phyloP scores from a whole-genome alignment of 108 stramenopile species.

The Cyclotella sp. region DNA sequence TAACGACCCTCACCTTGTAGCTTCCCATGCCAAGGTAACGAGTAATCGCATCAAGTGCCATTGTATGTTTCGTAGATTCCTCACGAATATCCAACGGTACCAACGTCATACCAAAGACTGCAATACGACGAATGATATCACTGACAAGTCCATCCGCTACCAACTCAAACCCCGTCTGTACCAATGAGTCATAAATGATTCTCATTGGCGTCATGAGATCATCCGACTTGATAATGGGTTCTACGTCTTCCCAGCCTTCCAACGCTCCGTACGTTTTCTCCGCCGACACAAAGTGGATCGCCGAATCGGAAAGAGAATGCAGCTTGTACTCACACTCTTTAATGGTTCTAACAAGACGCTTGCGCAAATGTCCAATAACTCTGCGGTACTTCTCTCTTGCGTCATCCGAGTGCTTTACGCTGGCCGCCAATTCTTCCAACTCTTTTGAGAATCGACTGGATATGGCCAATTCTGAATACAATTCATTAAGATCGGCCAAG shows the following conservation, averaged over 20 bases:
- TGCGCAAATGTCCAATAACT: constrained; percentile 80
- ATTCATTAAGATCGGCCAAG: constrained; percentile 71
- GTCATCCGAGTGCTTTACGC: constrained; percentile 57
- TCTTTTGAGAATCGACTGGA: constrained; percentile 73
- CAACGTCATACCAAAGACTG: constrained; percentile 91
- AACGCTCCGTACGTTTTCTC: constrained; percentile 35
- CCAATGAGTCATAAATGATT: constrained; percentile 87
- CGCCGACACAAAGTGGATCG: constrained; percentile 19
- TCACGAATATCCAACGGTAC: constrained; percentile 96
- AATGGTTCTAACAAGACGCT: constrained; percentile 74
- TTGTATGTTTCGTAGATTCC: constrained; percentile 91
- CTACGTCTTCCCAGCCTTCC: constrained; percentile 65
- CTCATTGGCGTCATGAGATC: constrained; percentile 84
- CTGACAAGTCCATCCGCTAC: constrained; percentile 90
- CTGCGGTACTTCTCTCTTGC: constrained; percentile 80
- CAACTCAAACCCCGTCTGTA: constrained; percentile 80
- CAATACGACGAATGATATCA: constrained; percentile 93
- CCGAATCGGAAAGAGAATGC: constrained; percentile 31
- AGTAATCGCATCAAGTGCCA: constrained; percentile 94
- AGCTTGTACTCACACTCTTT: constrained; percentile 68
- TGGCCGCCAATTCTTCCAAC: constrained; percentile 60
- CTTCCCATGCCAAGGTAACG: constrained; percentile 91
- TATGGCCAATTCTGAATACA: constrained; percentile 72
- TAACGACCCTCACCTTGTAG: constrained; percentile 62
- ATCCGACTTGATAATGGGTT: constrained; percentile 65